Base-by-base conservation (phyloP, 768 basidiomycete species). In the Leucosporidium scottii region DNA sequence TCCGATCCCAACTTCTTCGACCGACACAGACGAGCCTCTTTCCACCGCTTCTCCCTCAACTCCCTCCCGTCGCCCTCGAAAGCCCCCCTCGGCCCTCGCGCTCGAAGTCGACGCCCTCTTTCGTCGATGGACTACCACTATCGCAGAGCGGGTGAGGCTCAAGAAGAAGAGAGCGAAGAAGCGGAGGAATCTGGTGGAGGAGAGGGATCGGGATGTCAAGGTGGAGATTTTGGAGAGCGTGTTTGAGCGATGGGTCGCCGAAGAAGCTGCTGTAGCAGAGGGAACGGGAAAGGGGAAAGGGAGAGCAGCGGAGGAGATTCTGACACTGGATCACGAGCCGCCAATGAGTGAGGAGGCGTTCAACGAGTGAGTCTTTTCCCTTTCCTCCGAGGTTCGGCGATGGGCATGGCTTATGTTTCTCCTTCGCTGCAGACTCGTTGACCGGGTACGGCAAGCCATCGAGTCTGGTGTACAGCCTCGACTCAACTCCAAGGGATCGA, bases 401-500 rank as follows among this genome's bases (percentile, higher is more conserved):
- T n/a, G 66, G 61, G 20, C n/a, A n/a, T 49, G 50, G 36, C 44
- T 63, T 61, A 67, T 34, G 5, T 10, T 10, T 34, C 34, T 34
- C 34, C 73, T 61, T 27, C 27, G 62, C 20, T n/a, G 20, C 74
- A 89, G 87, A 61, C 75, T 87, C 21, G 84, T 84, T 21, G 81
- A 85, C 74, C 84, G 85, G 36, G 85, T 90, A 21, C 84, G 83
- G 74, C 81, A 78, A 66, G 88, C 89, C 20, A 88, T 93, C 70
- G 67, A 80, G 9, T 87, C 86, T 28, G 90, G 90, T 18, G 83
- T 90, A 53, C 90, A 93, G 74, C 91, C 91, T 15, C 90, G 91
- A 77, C 89, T 93, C 85, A 93, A 93, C 59, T 79, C 84, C 7
- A 92, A 91, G 75, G 92, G 92, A 17, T 91, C 89, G 3, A 90